phyloP scores from a whole-genome alignment of 2,329 filamentous ascomycete genomes.

The Beauveria medogensis region DNA sequence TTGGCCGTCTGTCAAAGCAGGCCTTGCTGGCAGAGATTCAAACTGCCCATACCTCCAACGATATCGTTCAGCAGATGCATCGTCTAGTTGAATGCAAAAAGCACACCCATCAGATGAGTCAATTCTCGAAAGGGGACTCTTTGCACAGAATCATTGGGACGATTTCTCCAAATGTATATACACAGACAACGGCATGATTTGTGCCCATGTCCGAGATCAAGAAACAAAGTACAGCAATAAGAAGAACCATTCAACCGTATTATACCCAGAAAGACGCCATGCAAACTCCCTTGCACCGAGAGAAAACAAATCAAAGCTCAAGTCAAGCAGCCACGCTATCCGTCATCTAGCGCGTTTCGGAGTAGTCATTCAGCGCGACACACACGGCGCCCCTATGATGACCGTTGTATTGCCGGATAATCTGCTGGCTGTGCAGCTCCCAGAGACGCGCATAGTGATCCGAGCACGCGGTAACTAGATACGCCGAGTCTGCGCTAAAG shows the following conservation, averaged over 20 bases:
- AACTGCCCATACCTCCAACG: no score
- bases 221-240: neutral
- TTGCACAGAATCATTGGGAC: no score
- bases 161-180: neutral
- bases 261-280: conserved; percentile 6
- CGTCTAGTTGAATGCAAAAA: no score
- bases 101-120: no score
- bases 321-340: neutral
- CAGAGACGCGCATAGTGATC: conserved; percentile 90
- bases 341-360: conserved; percentile 39
- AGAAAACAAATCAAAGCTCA: neutral
- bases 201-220: neutral
- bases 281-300: neutral
- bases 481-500: conserved; percentile 87
- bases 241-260: neutral
- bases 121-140: neutral
- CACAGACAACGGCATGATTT: neutral
- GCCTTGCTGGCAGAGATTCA: no score
- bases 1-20: neutral
- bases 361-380: conserved; percentile 85
- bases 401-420: conserved; percentile 92
- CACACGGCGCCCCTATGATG: conserved; percentile 89
- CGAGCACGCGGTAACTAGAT: conserved; percentile 85
- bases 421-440: conserved; percentile 79
- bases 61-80: no score